Evolutionary conservation across 2,329 filamentous ascomycete species (phyloP).

Genomic region (Blastomyces silverae): DNA sequence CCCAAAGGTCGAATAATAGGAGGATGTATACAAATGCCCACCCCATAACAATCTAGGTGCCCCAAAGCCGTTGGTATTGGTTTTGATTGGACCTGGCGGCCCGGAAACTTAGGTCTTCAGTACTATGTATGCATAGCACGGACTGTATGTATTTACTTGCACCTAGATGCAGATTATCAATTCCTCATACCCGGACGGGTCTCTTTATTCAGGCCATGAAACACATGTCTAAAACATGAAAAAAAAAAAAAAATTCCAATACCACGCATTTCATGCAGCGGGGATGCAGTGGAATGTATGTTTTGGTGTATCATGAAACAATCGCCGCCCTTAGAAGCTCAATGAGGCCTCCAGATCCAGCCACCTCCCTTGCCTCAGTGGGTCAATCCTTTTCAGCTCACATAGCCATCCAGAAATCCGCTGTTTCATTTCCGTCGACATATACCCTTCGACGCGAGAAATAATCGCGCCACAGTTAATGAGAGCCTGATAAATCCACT

Average conservation of each 20-base stretch:
- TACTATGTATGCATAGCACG: too few relatives aligned
- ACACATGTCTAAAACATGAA: neutral
- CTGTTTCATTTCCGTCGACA: constrained; percentile 40
- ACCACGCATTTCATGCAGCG: neutral
- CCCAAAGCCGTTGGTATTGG: constrained; percentile 8
- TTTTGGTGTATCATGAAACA: constrained; percentile 12
- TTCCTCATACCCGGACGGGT: neutral
- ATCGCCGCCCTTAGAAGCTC: constrained; percentile 15
- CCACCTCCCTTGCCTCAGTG: constrained; percentile 69
- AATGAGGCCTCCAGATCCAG: constrained; percentile 55
- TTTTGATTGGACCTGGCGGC: neutral
- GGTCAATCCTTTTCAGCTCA: constrained; percentile 63
- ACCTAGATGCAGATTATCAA: neutral
- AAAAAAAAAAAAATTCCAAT: neutral
- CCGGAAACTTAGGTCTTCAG: neutral
- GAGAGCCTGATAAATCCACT: constrained; percentile 85
- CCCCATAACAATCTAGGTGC: neutral
- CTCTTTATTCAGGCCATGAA: neutral
- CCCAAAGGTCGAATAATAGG: neutral
- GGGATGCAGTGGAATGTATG: constrained; percentile 1
- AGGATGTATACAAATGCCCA: neutral
- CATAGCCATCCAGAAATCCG: constrained; percentile 55
- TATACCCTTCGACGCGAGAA: constrained; percentile 44
- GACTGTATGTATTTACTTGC: too few relatives aligned
- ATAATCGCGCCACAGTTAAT: constrained; percentile 64